phyloP scores from a whole-genome alignment of 768 basidiomycete species.

The Hypsizygus marmoreus region DNA sequence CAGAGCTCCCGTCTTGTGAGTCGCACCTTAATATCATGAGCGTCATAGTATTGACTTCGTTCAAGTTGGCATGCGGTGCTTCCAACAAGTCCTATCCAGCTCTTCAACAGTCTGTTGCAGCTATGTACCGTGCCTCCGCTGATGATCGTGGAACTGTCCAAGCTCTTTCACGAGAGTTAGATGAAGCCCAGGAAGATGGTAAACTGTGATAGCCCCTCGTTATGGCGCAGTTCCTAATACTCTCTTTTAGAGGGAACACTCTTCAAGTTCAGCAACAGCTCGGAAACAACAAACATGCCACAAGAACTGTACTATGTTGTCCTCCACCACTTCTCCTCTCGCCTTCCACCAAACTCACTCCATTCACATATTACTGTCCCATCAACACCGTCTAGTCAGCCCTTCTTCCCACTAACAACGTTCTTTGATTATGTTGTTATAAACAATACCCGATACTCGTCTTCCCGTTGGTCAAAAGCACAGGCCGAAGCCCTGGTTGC shows the following conservation, averaged over 20 bases:
- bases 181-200: constrained; percentile 21
- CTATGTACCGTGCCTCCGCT: constrained; percentile 22
- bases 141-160: constrained; percentile 25
- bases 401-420: not conserved
- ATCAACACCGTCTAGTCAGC: not conserved
- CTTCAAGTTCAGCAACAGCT: not conserved
- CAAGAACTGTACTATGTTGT: not conserved
- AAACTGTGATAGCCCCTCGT: not conserved
- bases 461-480: not conserved
- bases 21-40: not conserved
- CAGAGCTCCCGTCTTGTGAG: constrained; percentile 15
- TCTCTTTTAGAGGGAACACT: not conserved
- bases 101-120: constrained; percentile 9
- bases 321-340: not conserved
- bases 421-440: constrained; percentile 1
- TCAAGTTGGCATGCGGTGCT: not conserved
- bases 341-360: not conserved
- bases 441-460: not conserved
- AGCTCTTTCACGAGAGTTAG: constrained; percentile 17
- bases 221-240: no score
- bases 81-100: not conserved
- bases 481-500: not conserved
- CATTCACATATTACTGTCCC: not conserved
- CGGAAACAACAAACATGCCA: not conserved
- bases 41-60: not conserved